These are phyloP conservation scores for Trifolium fragiferum DNA, from an alignment of 306 rosid species.

Conservation along the genomic window DNA sequence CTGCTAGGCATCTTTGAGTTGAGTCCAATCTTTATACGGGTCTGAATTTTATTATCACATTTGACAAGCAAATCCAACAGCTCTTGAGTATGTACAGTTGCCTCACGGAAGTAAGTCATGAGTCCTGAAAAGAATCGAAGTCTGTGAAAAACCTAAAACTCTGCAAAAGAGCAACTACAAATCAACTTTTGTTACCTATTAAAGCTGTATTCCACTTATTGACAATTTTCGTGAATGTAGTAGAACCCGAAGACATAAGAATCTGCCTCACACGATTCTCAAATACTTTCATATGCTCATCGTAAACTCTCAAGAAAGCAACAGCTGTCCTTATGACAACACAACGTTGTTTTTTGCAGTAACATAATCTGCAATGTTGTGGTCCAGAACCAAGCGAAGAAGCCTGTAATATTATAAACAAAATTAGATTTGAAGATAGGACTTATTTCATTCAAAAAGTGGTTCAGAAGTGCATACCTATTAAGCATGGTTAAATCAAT, in stretches of 20 bases:
- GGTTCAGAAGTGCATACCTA: constrained; percentile 18
- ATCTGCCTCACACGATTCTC: constrained; percentile 99
- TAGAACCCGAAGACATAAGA: constrained; percentile 99
- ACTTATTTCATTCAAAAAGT: not conserved
- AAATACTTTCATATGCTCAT: constrained; percentile 97
- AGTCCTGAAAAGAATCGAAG: constrained; percentile 51
- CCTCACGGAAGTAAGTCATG: constrained; percentile 99
- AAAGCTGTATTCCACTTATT: constrained; percentile 99
- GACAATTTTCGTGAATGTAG: constrained; percentile 97
- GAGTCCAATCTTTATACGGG: constrained; percentile 98
- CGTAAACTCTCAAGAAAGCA: constrained; percentile 97
- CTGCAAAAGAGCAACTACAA: no score
- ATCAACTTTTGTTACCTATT: constrained; percentile 38
- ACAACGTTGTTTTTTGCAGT: constrained; percentile 98
- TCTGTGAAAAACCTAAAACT: no score
- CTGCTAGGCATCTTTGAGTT: constrained; percentile 99
- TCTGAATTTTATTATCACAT: constrained; percentile 97
- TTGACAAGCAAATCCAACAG: constrained; percentile 93
- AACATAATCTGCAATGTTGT: constrained; percentile 97
- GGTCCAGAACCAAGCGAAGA: constrained; percentile 92
- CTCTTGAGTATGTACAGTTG: constrained; percentile 98
- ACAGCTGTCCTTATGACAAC: constrained; percentile 93
- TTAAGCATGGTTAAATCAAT: constrained; percentile 96
- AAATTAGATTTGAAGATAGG: not conserved
- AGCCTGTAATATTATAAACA: constrained; percentile 51